Evolutionary conservation across 1,284 basidiomycete genomes (phyloP), one percentile per base, ranked within the genome.

Genomic region (Naganishia albida): DNA sequence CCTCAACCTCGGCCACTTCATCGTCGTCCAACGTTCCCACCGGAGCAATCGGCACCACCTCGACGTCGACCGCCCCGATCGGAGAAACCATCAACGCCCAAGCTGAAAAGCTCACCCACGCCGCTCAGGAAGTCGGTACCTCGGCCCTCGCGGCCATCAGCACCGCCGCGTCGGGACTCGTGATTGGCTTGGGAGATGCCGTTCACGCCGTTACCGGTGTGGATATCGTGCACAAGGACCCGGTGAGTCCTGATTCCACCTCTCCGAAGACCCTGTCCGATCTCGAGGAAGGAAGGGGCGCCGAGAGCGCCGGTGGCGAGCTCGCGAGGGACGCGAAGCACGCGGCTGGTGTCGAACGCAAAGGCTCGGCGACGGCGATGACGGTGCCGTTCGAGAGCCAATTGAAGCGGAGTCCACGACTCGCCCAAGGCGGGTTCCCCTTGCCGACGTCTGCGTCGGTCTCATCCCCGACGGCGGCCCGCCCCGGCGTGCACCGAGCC

Each of bases 161-260:
- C 6, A 73, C 71, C 25, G 53, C 59, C 38, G 67, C 67, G n/a
- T 40, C 39, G 28, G 67, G 44, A 18, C 42, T 49, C 64, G 68
- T 69, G 28, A 65, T 66, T 23, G 73, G 73, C 20, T 51, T 63
- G 25, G 60, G 53, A 28, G 67, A 67, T 39, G 63, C 59, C 30
- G 72, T 72, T 12, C 72, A 75, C 62, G 69, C 70, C 30, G 74
- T 72, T 8, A 77, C 75, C 1, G 77, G 77, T 62, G 63, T 79
- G 13, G 75, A 77, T 62, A 51, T 77, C n/a, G 67, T 70, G 26
- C 72, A 75, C 64, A 55, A 68, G 23, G 64, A 72, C 30, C 75
- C 76, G 43, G 76, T 78, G 44, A 65, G 63, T 59, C 50, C 43
- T 59, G 34, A 26, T 65, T 40, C 54, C 12, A 26, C 30, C 44